phyloP scores from a whole-genome alignment of 257 asterid species.

The Nicotiana tabacum region DNA sequence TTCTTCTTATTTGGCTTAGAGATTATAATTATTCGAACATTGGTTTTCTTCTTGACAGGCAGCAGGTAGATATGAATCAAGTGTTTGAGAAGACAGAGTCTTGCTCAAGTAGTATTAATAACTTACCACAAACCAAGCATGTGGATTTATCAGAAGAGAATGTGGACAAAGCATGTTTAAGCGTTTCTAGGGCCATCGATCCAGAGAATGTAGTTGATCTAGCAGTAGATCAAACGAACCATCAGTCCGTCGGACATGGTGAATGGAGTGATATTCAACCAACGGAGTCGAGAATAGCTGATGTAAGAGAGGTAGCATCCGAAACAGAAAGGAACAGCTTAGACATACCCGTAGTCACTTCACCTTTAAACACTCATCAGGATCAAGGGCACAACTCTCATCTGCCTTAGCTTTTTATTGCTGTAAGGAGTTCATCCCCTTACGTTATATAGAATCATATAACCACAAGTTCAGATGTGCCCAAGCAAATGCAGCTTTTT shows the following conservation, averaged over 20 bases:
- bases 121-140: constrained; percentile 68
- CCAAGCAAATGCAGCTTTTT: neutral
- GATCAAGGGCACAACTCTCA: constrained; percentile 48
- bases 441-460: neutral
- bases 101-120: constrained; percentile 43
- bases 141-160: constrained; percentile 84
- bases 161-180: constrained; percentile 89
- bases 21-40: neutral
- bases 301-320: constrained; percentile 80
- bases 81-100: constrained; percentile 67
- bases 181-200: constrained; percentile 44
- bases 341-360: constrained; percentile 68
- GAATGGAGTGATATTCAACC: constrained; percentile 95
- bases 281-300: constrained; percentile 74
- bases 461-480: neutral
- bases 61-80: constrained; percentile 67
- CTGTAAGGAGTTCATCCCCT: neutral
- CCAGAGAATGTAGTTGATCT: constrained; percentile 43
- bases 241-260: constrained; percentile 55
- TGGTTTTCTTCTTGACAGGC: constrained; percentile 47
- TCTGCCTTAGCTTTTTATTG: constrained; percentile 41
- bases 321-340: constrained; percentile 54
- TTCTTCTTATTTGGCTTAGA: neutral
- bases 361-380: constrained; percentile 48
- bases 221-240: constrained; percentile 47